Evolutionary conservation across 2,329 filamentous ascomycete genomes (phyloP).

Genomic region (Endothia cerciana): DNA sequence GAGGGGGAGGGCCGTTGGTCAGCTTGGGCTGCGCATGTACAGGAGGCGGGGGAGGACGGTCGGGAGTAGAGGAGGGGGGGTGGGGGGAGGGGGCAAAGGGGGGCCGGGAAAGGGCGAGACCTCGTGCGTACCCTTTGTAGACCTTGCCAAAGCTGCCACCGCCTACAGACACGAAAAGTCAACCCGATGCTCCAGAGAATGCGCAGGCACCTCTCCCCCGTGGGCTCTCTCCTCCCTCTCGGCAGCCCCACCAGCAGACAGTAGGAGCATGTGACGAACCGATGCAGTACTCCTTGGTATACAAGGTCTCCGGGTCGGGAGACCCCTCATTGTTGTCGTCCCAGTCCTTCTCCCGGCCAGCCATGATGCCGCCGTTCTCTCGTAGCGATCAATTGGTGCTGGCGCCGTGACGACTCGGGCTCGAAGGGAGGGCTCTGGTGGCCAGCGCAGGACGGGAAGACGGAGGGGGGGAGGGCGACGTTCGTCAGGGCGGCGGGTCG

Average conservation of each 20-base stretch:
- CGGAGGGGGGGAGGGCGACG: neutral
- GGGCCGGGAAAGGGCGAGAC: neutral
- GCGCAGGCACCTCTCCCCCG: neutral
- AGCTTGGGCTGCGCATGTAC: constrained; percentile 9
- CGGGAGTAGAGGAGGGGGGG: neutral
- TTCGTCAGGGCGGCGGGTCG: neutral
- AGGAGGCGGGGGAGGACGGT: constrained; percentile 25
- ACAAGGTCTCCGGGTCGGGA: constrained; percentile 86
- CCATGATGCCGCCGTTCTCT: constrained; percentile 44
- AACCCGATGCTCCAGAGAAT: constrained; percentile 21
- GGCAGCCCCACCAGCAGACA: neutral
- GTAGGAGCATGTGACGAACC: constrained; percentile 44
- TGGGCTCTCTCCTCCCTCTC: neutral
- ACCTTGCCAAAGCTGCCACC: constrained; percentile 98
- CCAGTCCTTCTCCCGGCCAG: constrained; percentile 50
- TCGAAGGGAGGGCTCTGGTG: neutral
- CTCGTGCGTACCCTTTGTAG: constrained; percentile 79
- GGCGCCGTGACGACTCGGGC: neutral
- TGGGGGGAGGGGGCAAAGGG: neutral
- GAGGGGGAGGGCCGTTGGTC: constrained; percentile 17
- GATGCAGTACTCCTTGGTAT: constrained; percentile 90
- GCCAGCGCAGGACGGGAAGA: neutral
- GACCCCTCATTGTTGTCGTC: constrained; percentile 52
- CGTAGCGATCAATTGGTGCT: constrained; percentile 3
- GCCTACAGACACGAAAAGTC: constrained; percentile 56